These are phyloP conservation scores for Fusarium tupiense DNA, from an alignment of 2,329 filamentous ascomycete species.

Conservation along the genomic window DNA sequence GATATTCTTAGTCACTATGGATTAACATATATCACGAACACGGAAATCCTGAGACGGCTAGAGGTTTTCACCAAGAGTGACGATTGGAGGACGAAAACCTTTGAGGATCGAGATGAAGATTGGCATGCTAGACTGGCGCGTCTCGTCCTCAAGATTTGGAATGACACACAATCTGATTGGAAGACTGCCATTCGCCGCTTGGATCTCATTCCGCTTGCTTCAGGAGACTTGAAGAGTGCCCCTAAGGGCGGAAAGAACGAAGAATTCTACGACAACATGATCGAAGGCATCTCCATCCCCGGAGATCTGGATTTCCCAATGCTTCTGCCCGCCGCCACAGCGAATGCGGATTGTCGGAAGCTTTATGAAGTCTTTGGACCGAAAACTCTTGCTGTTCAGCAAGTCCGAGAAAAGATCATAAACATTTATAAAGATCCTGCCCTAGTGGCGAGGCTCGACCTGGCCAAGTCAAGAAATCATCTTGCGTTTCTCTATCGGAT, in stretches of 20 bases:
- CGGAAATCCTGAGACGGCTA: background rate
- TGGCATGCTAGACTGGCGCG: background rate
- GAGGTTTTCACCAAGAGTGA: background rate
- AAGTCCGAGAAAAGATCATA: background rate
- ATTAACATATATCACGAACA: background rate
- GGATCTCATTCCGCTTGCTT: background rate
- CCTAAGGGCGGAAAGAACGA: background rate
- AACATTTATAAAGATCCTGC: background rate
- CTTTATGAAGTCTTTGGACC: rapidly evolving
- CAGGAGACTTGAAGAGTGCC: rapidly evolving
- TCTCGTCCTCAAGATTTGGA: background rate
- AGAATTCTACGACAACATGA: background rate
- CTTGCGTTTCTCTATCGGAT: background rate
- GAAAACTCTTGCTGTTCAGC: background rate
- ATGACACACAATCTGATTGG: rapidly evolving
- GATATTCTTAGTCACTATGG: background rate
- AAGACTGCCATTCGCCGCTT: background rate
- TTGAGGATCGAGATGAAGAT: background rate
- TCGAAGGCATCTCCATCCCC: background rate
- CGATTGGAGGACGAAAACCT: background rate
- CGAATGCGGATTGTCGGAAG: background rate
- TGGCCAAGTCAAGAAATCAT: background rate
- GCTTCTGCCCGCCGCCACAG: background rate
- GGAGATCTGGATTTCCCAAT: background rate
- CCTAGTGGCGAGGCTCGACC: background rate